Percentiles rank a stretch among this genome's conserved stretches.
Conservation (phyloP, 129 eudicot species). For the Centrapalus pauciflorus region DNA sequence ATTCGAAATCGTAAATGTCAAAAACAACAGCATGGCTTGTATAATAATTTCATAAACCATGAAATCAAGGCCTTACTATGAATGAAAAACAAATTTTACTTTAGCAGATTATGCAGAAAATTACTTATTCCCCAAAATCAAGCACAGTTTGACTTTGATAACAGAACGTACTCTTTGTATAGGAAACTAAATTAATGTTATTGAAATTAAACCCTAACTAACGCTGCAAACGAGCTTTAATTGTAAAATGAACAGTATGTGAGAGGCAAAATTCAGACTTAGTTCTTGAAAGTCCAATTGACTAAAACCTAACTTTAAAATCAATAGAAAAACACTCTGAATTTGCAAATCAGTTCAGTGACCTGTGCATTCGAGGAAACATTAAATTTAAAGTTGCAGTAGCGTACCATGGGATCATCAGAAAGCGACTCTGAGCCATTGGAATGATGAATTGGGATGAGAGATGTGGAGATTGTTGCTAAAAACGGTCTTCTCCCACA, state of each 20-base stretch:
- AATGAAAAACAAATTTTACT: neutral
- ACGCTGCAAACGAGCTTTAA: no score
- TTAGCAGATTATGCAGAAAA: conserved; percentile 2
- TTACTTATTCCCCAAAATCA: neutral
- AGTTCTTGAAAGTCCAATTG: neutral
- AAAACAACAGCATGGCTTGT: neutral
- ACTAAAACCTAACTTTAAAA: neutral
- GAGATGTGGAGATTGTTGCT: conserved; percentile 37
- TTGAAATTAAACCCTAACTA: no score
- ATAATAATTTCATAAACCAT: neutral
- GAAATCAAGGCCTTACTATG: neutral
- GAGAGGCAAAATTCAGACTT: neutral
- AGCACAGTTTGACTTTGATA: neutral
- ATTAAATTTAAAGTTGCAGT: neutral
- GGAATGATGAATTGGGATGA: conserved; percentile 41
- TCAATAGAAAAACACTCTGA: neutral
- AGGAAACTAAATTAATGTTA: no score
- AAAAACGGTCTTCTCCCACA: conserved; percentile 68
- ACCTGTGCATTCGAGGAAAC: neutral
- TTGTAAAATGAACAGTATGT: neutral
- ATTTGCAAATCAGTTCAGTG: neutral
- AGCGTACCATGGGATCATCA: conserved; percentile 43
- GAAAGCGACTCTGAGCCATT: conserved; percentile 27
- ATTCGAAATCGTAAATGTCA: neutral
- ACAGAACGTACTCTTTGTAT: no score